Evolutionary conservation across 2,329 filamentous ascomycete species (phyloP).

Genomic region (Xylariaceae sp.): DNA sequence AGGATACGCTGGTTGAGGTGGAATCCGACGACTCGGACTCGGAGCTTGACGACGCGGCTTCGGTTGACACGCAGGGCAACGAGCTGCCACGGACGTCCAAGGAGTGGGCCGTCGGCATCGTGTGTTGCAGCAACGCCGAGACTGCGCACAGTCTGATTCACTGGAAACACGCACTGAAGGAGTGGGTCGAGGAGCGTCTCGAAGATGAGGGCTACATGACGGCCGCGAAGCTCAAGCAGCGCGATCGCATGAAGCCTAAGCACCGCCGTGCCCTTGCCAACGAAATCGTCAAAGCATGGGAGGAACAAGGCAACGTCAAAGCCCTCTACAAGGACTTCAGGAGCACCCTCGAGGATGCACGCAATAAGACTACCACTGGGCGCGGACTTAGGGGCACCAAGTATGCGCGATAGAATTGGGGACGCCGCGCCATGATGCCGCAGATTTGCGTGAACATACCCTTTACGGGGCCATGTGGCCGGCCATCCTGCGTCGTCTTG

Average conservation of each 20-base stretch:
- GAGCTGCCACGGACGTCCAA: slow-evolving; percentile 28
- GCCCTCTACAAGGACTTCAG: slow-evolving; percentile 60
- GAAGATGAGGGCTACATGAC: slow-evolving; percentile 48
- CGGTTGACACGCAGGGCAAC: slow-evolving; percentile 33
- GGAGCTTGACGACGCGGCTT: slow-evolving; percentile 24
- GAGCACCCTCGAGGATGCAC: slow-evolving; percentile 49
- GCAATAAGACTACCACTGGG: slow-evolving; percentile 33
- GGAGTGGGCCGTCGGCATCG: slow-evolving; percentile 30
- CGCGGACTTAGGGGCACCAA: slow-evolving; percentile 8
- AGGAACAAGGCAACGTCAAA: slow-evolving; percentile 47
- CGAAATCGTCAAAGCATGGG: slow-evolving; percentile 58
- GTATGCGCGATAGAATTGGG: no score
- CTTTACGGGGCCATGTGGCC: no score
- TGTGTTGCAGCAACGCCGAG: slow-evolving; percentile 46
- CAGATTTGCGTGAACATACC: no score
- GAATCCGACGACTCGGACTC: slow-evolving; percentile 32
- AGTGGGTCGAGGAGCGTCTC: slow-evolving; percentile 60
- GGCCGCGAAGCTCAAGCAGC: slow-evolving; percentile 49
- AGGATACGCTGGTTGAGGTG: slow-evolving; percentile 58
- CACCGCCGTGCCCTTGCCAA: slow-evolving; percentile 54
- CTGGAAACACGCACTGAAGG: slow-evolving; percentile 68
- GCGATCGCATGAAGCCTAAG: slow-evolving; percentile 53
- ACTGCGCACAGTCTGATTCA: slow-evolving; percentile 66
- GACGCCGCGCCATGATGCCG: no score
- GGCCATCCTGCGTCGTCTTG: no score